phyloP scores from a whole-genome alignment of 306 rosid genomes.

The Comarum palustre region DNA sequence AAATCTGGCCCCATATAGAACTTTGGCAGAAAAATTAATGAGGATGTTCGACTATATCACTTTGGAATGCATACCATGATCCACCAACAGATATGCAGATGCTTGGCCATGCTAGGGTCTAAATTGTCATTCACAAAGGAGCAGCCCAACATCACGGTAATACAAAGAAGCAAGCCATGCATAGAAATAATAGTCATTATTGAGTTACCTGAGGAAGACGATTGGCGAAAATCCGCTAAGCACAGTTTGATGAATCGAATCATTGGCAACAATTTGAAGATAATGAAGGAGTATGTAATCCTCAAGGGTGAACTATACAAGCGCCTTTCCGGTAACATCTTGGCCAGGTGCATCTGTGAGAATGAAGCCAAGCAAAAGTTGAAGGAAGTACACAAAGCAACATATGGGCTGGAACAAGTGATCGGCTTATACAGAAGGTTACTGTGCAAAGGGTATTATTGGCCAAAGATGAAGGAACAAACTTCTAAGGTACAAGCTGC shows the following conservation, averaged over 20 bases:
- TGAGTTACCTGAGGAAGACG: background rate
- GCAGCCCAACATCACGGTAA: background rate
- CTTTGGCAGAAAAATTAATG: background rate
- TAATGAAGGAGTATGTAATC: background rate
- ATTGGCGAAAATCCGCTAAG: background rate
- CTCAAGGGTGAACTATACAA: background rate
- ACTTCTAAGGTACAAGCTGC: no score
- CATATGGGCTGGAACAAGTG: no score
- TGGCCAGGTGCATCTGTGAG: no score
- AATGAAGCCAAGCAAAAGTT: no score
- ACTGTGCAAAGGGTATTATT: no score
- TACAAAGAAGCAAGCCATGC: background rate
- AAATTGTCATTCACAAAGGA: background rate
- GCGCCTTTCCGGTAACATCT: no score
- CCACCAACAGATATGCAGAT: background rate
- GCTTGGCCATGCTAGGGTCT: background rate
- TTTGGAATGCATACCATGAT: background rate
- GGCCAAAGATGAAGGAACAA: no score
- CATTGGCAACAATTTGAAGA: accelerated
- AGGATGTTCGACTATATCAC: background rate
- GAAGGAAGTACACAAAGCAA: no score
- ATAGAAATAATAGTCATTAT: background rate
- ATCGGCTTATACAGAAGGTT: no score
- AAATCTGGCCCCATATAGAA: background rate
- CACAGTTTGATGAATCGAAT: accelerated